These are phyloP conservation scores for Mortierella sp. DNA, from an alignment of 371 early-diverging fungal species.

Conservation along the genomic window DNA sequence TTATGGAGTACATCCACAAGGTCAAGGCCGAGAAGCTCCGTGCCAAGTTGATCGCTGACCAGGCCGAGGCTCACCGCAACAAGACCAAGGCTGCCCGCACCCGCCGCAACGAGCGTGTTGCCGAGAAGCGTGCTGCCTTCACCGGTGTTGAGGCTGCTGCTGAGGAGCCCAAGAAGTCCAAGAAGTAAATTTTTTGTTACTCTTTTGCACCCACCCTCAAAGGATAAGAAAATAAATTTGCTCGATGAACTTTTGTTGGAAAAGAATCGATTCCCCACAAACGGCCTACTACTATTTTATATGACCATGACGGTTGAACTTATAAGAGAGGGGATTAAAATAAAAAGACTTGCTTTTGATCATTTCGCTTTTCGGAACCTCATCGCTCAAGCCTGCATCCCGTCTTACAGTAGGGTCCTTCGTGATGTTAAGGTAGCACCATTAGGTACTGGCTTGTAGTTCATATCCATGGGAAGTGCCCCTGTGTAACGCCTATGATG, in stretches of 20 bases:
- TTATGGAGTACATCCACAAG: conserved; percentile 99
- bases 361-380: too few relatives aligned
- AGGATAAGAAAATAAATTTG: conserved; percentile 38
- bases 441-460: too few relatives aligned
- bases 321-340: too few relatives aligned
- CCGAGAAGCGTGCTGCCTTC: conserved; percentile 89
- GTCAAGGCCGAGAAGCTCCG: conserved; percentile 99
- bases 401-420: too few relatives aligned
- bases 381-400: too few relatives aligned
- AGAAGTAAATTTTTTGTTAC: conserved; percentile 43
- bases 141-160: conserved; percentile 60
- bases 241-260: conserved; percentile 27
- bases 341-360: too few relatives aligned
- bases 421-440: too few relatives aligned
- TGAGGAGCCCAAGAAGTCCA: conserved; percentile 53
- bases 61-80: conserved; percentile 98
- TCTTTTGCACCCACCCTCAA: conserved; percentile 7
- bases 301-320: background rate
- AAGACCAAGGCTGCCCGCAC: conserved; percentile 97
- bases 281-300: background rate
- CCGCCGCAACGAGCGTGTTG: conserved; percentile 88
- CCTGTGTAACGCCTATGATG: too few relatives aligned
- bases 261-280: too few relatives aligned
- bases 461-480: too few relatives aligned
- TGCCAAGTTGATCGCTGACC: conserved; percentile 94